A percentile compares a stretch with the other conserved stretches of the same genome.
Conservation (phyloP, 2,329 filamentous ascomycete species). For the Aspergillus tanneri region DNA sequence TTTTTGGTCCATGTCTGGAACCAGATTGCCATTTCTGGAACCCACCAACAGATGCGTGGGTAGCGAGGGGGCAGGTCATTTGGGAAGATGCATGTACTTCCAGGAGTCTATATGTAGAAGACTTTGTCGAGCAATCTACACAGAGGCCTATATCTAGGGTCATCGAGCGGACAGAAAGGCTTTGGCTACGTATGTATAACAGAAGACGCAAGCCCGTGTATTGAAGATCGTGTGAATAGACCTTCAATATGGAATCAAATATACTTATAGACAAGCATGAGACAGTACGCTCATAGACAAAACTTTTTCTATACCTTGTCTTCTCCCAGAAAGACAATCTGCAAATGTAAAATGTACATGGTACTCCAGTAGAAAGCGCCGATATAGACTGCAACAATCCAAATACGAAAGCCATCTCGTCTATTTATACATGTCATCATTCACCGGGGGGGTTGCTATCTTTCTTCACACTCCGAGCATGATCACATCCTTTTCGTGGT, state of each 20-base stretch:
- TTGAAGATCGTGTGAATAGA: neutral
- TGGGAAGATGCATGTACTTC: too few relatives aligned
- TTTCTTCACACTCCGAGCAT: slow-evolving; percentile 37
- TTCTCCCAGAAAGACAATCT: slow-evolving; percentile 5
- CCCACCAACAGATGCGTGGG: too few relatives aligned
- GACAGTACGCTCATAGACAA: slow-evolving; percentile 4
- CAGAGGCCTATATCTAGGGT: too few relatives aligned
- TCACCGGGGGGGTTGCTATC: neutral
- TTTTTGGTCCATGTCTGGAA: too few relatives aligned
- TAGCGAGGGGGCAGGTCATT: too few relatives aligned
- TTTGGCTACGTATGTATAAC: too few relatives aligned
- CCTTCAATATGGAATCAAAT: neutral
- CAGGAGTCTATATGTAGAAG: too few relatives aligned
- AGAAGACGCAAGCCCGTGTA: neutral
- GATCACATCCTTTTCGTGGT: slow-evolving; percentile 40
- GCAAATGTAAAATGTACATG: slow-evolving; percentile 19
- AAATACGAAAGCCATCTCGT: slow-evolving; percentile 14
- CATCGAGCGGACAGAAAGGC: too few relatives aligned
- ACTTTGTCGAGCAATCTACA: too few relatives aligned
- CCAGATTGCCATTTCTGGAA: too few relatives aligned
- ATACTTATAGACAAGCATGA: slow-evolving; percentile 2
- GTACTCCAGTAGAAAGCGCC: slow-evolving; percentile 23
- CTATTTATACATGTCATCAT: slow-evolving; percentile 23
- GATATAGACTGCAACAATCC: too few relatives aligned
- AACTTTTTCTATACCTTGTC: slow-evolving; percentile 16